These are phyloP conservation scores for Ulota crispa DNA, from an alignment of 225 moss, liverwort and hornwort species.

Conservation along the genomic window DNA sequence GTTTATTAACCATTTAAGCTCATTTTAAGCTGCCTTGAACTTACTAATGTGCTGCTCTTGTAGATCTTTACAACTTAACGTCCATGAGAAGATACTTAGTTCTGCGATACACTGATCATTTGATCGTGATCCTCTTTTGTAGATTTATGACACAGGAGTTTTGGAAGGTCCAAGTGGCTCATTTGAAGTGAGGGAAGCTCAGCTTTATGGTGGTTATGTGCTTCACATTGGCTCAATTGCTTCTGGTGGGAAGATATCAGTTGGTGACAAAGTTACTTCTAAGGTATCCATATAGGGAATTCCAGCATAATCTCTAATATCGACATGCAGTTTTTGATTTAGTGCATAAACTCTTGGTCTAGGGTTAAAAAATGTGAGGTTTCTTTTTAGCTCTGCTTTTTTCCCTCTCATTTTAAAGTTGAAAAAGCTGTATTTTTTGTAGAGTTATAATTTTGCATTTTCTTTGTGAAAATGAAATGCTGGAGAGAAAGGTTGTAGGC, in stretches of 20 bases:
- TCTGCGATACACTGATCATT: conserved; percentile 6
- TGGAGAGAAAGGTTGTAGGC: not conserved
- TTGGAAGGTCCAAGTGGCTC: conserved; percentile 57
- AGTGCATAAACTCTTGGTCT: not conserved
- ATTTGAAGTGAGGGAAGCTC: conserved; percentile 62
- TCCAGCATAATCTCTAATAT: not conserved
- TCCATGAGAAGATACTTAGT: not conserved
- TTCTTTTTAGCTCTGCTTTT: not conserved
- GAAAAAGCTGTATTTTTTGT: not conserved
- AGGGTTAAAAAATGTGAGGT: not conserved
- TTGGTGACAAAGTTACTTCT: conserved; percentile 51
- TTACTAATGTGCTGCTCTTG: conserved; percentile 1
- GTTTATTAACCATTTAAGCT: not conserved
- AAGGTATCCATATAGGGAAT: conserved; percentile 33
- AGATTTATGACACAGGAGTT: conserved; percentile 61
- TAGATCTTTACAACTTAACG: not conserved
- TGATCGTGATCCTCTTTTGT: conserved; percentile 1
- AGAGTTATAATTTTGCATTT: not conserved
- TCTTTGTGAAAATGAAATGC: not conserved
- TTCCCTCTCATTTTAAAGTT: not conserved
- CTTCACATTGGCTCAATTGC: conserved; percentile 53
- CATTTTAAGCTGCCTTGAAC: not conserved
- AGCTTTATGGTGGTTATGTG: conserved; percentile 64
- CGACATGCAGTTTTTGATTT: not conserved
- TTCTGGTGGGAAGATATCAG: conserved; percentile 43